Evolutionary conservation across 305 asterid genomes (phyloP), one percentile per base, ranked within the genome.

Genomic region (Lippia alba): DNA sequence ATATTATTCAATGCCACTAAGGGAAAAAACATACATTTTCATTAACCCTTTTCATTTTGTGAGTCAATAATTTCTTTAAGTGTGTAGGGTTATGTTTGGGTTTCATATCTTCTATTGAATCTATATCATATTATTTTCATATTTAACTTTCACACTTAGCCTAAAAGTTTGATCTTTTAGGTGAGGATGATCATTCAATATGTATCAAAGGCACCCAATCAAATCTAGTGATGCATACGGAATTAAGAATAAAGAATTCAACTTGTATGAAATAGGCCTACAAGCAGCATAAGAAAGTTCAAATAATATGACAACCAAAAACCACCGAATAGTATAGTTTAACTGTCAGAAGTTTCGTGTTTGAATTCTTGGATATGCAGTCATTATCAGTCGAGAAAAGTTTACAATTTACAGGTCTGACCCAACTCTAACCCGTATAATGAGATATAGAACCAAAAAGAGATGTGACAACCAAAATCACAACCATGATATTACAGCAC

Each of bases 401-500:
- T 24, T 24, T 24, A 24, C 2, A 24, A 24, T 3, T 24, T 24
- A 24, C 2, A 24, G 30, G 30, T 24, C 3, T 24, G 30, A 24
- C 3, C 30, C 2, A 3, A 24, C 1, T 24, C 30, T 1, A 24
- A 24, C 30, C 3, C 30, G n/a, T n/a, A 24, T 3, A 24, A 24
- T 24, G 30, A 24, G 30, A 24, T 24, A 24, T 24, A 24, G 30
- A 24, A 24, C 49, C 61, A 34, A 32, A 65, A 33, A 50, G 7
- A 57, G 56, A 69, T 12, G 4, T 36, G 3, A 46, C 17, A 41
- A 51, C 61, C 15, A 50, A 66, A 66, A 33, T 9, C 57, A 59
- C 63, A 49, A 24, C n/a, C 18, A 18, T 51, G 48, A 53, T 50
- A 57, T 12, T 34, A 71, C 48, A 36, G 36, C 50, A 71, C 24